Percentiles rank a stretch among this genome's conserved stretches.
These are phyloP conservation scores for Sistotremastrum niveocremeum DNA, from an alignment of 768 basidiomycete species.

Conservation along the genomic window DNA sequence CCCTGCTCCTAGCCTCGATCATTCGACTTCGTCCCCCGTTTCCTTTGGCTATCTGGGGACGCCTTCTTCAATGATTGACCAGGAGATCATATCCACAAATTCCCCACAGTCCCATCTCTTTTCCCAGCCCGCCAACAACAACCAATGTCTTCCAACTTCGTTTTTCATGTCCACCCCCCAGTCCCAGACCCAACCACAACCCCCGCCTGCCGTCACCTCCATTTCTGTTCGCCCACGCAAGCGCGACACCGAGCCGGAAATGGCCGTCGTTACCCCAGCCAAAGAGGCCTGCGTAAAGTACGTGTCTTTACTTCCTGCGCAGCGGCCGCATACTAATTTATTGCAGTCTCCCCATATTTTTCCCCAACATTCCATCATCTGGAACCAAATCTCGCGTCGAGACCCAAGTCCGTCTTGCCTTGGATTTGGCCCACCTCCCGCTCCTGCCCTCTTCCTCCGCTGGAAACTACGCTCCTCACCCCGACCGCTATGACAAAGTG, in stretches of 20 bases:
- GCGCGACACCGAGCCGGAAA: too few species aligned
- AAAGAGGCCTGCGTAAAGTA: conserved; percentile 1
- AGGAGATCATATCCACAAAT: not conserved
- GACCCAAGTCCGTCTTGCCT: conserved; percentile 77
- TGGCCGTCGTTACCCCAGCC: conserved; percentile 2
- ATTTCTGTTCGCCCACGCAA: not conserved
- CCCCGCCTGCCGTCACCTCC: not conserved
- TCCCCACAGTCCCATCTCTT: not conserved
- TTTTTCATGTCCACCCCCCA: conserved; percentile 1
- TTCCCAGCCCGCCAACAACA: not conserved
- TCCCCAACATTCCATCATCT: conserved; percentile 67
- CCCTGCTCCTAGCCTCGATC: not conserved
- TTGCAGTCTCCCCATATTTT: conserved; percentile 61
- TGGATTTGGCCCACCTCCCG: conserved; percentile 51
- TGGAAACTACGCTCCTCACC: conserved; percentile 24
- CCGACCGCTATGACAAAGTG: conserved; percentile 57
- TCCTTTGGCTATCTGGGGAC: not conserved
- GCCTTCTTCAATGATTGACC: not conserved
- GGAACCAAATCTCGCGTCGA: conserved; percentile 92
- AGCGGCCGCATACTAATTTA: not conserved
- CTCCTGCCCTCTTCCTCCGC: conserved; percentile 34
- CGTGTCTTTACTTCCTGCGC: not conserved
- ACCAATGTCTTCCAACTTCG: not conserved
- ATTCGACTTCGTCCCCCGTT: not conserved
- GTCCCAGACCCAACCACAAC: not conserved